Evolutionary conservation across 805 yeast species (phyloP).

Genomic region (Candida tallmaniae): DNA sequence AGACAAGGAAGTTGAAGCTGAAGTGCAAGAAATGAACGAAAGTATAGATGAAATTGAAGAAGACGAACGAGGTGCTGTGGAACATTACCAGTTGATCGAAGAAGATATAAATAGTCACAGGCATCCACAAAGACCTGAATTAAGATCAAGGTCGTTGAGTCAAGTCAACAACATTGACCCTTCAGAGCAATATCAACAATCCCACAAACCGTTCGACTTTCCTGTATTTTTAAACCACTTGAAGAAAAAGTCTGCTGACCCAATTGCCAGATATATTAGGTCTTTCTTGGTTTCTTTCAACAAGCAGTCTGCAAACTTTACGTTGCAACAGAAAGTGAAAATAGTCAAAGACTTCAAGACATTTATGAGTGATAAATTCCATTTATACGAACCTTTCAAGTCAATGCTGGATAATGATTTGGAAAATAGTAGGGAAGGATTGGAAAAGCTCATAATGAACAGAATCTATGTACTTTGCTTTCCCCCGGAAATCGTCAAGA

Average conservation of each 20-base stretch:
- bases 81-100: slow-evolving; percentile 16
- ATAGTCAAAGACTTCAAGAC: slow-evolving; percentile 70
- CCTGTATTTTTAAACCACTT: slow-evolving; percentile 72
- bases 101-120: slow-evolving; percentile 8
- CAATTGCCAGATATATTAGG: slow-evolving; percentile 78
- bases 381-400: slow-evolving; percentile 67
- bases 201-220: slow-evolving; percentile 67
- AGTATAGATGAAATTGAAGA: slow-evolving; percentile 5
- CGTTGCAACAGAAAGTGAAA: slow-evolving; percentile 72
- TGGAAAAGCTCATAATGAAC: slow-evolving; percentile 90
- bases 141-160: slow-evolving; percentile 9
- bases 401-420: slow-evolving; percentile 52
- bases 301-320: slow-evolving; percentile 54
- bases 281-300: slow-evolving; percentile 79
- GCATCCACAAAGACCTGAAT: slow-evolving; percentile 4
- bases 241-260: slow-evolving; percentile 75
- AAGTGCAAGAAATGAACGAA: not conserved
- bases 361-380: slow-evolving; percentile 64
- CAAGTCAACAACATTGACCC: slow-evolving; percentile 19
- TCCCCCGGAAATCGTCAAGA: slow-evolving; percentile 61
- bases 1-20: not conserved
- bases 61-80: slow-evolving; percentile 13
- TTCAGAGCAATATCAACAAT: slow-evolving; percentile 34
- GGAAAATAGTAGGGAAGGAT: slow-evolving; percentile 79
- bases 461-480: slow-evolving; percentile 73